phyloP scores from a whole-genome alignment of 306 rosid species.

The Prunus campanulata region DNA sequence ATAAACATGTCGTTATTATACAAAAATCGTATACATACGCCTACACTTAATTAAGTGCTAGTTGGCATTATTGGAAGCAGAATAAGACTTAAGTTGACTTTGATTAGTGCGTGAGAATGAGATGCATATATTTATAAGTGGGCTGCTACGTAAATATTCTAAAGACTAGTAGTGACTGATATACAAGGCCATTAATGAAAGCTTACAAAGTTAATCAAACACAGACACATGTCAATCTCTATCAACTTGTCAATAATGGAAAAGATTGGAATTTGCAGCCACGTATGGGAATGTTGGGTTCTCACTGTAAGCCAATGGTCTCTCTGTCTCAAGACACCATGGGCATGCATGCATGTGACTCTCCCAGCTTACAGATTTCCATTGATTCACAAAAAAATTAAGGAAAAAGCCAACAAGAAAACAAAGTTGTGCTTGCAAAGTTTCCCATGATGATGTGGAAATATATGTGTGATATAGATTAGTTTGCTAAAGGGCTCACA shows the following conservation, averaged over 20 bases:
- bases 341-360: too few species aligned
- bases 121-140: not conserved
- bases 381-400: too few species aligned
- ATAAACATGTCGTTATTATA: too few species aligned
- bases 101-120: conserved; percentile 7
- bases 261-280: not conserved
- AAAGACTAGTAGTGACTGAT: not conserved
- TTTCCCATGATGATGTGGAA: not conserved
- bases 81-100: not conserved
- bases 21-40: not conserved
- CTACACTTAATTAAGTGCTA: not conserved
- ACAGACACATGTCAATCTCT: too few species aligned
- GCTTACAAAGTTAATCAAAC: too few species aligned
- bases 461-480: not conserved
- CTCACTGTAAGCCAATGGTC: too few species aligned
- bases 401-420: not conserved
- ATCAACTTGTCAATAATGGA: not conserved
- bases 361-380: too few species aligned
- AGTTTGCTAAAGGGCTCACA: conserved; percentile 8
- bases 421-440: not conserved
- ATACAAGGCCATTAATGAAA: not conserved
- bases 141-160: not conserved
- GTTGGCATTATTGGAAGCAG: not conserved
- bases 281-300: not conserved
- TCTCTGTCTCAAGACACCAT: too few species aligned